Conservation (phyloP, 345 rosid species). For the Firmiana major region DNA sequence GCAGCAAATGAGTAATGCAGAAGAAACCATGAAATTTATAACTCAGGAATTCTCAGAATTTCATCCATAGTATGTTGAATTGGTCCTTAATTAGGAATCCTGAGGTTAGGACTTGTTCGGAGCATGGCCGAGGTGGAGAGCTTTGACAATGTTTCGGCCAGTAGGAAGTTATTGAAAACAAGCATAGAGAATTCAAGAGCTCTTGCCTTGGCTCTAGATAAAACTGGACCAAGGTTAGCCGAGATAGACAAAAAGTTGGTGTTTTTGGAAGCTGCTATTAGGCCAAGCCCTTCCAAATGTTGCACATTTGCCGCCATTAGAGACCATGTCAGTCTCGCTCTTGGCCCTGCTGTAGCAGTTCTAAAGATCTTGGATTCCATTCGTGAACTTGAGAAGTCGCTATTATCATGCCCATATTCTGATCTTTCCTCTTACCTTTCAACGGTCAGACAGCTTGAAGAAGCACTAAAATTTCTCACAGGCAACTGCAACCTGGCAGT, state of each 20-base stretch:
- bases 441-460: slow-evolving; percentile 49
- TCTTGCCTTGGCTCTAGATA: slow-evolving; percentile 35
- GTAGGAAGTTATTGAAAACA: slow-evolving; percentile 43
- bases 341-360: slow-evolving; percentile 58
- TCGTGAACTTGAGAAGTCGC: slow-evolving; percentile 45
- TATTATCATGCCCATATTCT: slow-evolving; percentile 27
- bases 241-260: slow-evolving; percentile 32
- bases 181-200: slow-evolving; percentile 60
- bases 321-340: slow-evolving; percentile 50
- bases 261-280: slow-evolving; percentile 40
- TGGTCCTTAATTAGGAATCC: neutral
- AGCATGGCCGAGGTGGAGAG: slow-evolving; percentile 37
- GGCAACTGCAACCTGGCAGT: slow-evolving; percentile 63
- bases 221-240: slow-evolving; percentile 40
- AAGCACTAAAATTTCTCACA: slow-evolving; percentile 57
- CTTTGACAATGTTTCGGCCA: slow-evolving; percentile 38
- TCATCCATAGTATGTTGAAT: neutral
- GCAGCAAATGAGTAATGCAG: slow-evolving; percentile 20
- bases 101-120: neutral
- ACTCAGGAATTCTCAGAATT: no score
- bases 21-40: slow-evolving; percentile 25
- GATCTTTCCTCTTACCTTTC: slow-evolving; percentile 36
- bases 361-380: slow-evolving; percentile 44
- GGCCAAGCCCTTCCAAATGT: slow-evolving; percentile 24
- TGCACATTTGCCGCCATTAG: slow-evolving; percentile 37